A percentile compares a stretch with the other conserved stretches of the same genome.
Evolutionary conservation across 2,329 filamentous ascomycete genomes (phyloP).

Genomic region (Paraconiothyrium brasiliense): DNA sequence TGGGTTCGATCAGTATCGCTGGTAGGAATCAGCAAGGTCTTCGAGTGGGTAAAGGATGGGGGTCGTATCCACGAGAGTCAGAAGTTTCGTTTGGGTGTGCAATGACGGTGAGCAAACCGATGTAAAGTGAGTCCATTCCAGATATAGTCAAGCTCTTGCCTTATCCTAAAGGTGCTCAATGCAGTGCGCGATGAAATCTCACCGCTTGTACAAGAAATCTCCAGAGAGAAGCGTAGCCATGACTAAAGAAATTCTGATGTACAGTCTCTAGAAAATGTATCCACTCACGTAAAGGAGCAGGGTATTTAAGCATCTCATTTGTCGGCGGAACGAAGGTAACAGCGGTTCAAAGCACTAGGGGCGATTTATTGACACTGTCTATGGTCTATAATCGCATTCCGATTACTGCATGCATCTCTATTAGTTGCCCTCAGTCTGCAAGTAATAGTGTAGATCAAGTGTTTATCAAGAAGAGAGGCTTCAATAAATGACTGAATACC

Average conservation of each 20-base stretch:
- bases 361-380: not conserved
- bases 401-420: not conserved
- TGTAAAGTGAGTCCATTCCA: not conserved
- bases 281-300: not conserved
- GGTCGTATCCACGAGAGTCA: not conserved
- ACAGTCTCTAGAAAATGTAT: not conserved
- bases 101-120: not conserved
- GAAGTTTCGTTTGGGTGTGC: not conserved
- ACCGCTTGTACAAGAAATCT: not conserved
- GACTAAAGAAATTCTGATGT: not conserved
- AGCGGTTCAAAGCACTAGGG: not conserved
- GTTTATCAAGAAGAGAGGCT: not conserved
- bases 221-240: not conserved
- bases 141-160: not conserved
- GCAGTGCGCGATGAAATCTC: not conserved
- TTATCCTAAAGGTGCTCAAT: not conserved
- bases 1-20: not conserved
- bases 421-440: not conserved
- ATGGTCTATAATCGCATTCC: not conserved
- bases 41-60: not conserved
- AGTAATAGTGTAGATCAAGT: not conserved
- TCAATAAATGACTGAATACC: not conserved
- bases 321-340: not conserved
- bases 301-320: not conserved
- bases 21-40: not conserved